Evolutionary conservation across 371 early-diverging fungal genomes (phyloP).

Genomic region (Blakeslea trispora): DNA sequence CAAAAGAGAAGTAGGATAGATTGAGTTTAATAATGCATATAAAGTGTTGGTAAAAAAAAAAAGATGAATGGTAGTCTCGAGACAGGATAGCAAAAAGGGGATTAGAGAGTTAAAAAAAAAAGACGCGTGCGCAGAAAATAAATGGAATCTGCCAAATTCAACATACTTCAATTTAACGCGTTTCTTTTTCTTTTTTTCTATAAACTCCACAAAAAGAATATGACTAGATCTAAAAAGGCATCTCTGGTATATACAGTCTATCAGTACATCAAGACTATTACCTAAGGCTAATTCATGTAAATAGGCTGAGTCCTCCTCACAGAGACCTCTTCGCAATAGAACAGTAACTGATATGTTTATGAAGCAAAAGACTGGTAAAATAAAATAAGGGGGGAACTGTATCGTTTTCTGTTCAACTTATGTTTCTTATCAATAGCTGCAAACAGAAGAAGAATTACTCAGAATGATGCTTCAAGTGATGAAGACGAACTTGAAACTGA

Average conservation of each 20-base stretch:
- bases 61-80: too few species aligned
- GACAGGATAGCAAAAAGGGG: too few species aligned
- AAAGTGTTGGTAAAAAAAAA: too few species aligned
- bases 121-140: too few species aligned
- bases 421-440: slow-evolving; percentile 16
- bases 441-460: slow-evolving; percentile 9
- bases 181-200: too few species aligned
- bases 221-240: slow-evolving; percentile 5
- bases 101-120: too few species aligned
- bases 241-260: not conserved
- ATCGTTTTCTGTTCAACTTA: too few species aligned
- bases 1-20: too few species aligned
- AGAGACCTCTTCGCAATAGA: slow-evolving; percentile 22
- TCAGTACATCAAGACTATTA: not conserved
- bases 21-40: too few species aligned
- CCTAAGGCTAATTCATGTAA: not conserved
- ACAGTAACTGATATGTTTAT: slow-evolving; percentile 34
- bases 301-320: slow-evolving; percentile 7
- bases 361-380: slow-evolving; percentile 24
- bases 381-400: too few species aligned
- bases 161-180: too few species aligned
- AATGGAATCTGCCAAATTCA: too few species aligned
- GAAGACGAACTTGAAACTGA: slow-evolving; percentile 29
- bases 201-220: not conserved
- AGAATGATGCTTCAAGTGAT: slow-evolving; percentile 14